Evolutionary conservation across 768 basidiomycete genomes (phyloP).

Genomic region (Leccinum ochraceum): DNA sequence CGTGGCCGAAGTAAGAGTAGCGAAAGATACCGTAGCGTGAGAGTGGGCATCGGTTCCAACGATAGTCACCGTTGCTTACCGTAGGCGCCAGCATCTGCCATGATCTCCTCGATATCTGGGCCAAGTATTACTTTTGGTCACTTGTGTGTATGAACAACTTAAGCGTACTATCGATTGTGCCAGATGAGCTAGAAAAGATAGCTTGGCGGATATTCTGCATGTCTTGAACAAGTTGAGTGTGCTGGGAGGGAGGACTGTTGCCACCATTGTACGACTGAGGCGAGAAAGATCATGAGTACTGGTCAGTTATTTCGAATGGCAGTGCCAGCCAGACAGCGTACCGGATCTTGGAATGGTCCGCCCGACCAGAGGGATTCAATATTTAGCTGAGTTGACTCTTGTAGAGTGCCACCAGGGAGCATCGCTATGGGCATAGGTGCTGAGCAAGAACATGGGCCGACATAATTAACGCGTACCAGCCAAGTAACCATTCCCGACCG

Average conservation of each 20-base stretch:
- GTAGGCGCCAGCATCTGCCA: conserved; percentile 58
- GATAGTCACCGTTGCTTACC: conserved; percentile 39
- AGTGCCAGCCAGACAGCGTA: conserved; percentile 29
- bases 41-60: neutral
- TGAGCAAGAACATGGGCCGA: neutral
- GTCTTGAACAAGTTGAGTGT: conserved; percentile 42
- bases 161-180: conserved; percentile 54
- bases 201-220: conserved; percentile 55
- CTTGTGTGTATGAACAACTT: conserved; percentile 3
- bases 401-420: conserved; percentile 58
- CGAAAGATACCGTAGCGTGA: neutral
- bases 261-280: conserved; percentile 65
- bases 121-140: neutral
- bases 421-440: conserved; percentile 45
- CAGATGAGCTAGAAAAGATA: conserved; percentile 59
- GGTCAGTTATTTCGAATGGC: neutral
- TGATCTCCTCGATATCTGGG: conserved; percentile 55
- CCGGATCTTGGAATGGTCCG: conserved; percentile 67
- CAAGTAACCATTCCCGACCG: conserved; percentile 74
- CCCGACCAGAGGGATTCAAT: conserved; percentile 79
- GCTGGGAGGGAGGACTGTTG: conserved; percentile 53
- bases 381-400: conserved; percentile 67
- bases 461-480: conserved; percentile 44
- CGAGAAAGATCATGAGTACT: neutral
- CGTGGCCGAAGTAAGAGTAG: conserved; percentile 2